Conservation (phyloP, 129 eudicot species). For the Cynara cardunculus region DNA sequence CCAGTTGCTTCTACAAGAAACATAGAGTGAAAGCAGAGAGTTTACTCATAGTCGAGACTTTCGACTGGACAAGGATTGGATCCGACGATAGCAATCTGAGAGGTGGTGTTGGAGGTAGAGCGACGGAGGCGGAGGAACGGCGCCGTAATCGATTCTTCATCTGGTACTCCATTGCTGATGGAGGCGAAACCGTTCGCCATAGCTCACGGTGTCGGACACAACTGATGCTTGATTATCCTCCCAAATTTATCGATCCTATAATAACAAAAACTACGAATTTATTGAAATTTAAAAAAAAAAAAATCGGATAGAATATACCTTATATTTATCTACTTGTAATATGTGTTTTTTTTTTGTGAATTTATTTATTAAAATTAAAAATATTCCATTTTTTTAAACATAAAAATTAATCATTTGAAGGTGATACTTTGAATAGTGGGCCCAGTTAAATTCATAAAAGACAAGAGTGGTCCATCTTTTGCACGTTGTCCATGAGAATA, state of each 20-base stretch:
- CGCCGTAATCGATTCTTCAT: slow-evolving; percentile 37
- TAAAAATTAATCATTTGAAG: background rate
- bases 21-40: background rate
- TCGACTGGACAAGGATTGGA: slow-evolving; percentile 71
- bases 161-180: slow-evolving; percentile 27
- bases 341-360: too few species aligned
- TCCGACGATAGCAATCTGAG: slow-evolving; percentile 86
- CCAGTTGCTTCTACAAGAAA: background rate
- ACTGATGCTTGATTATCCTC: slow-evolving; percentile 3
- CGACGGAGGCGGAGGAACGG: slow-evolving; percentile 54
- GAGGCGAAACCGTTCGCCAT: slow-evolving; percentile 13
- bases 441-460: background rate
- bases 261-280: background rate
- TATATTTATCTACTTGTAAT: background rate
- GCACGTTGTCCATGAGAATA: background rate
- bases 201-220: background rate
- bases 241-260: background rate
- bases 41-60: slow-evolving; percentile 89
- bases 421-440: background rate
- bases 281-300: background rate
- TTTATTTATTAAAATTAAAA: too few species aligned
- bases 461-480: background rate
- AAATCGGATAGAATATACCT: background rate
- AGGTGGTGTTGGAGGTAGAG: slow-evolving; percentile 52
- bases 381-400: background rate